Percentiles rank a stretch among this genome's conserved stretches.
Evolutionary conservation across 1,284 basidiomycete genomes (phyloP).

Genomic region (Ustilago curta): DNA sequence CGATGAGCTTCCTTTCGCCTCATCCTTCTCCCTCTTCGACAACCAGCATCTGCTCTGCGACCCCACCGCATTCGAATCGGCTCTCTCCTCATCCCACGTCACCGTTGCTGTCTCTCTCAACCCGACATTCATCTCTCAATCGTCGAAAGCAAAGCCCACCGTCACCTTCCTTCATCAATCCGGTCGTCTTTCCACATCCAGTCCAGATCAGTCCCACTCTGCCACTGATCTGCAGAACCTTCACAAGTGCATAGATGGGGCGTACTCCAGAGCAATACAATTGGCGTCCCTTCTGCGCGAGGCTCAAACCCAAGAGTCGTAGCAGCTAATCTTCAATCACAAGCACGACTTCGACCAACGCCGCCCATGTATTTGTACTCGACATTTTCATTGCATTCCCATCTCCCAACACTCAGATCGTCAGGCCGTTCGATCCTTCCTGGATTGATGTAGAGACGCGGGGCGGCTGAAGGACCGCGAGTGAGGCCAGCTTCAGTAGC

Average conservation of each 20-base stretch:
- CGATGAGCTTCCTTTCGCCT: slow-evolving; percentile 74
- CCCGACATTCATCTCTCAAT: slow-evolving; percentile 7
- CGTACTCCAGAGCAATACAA: slow-evolving; percentile 22
- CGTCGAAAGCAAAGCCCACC: slow-evolving; percentile 15
- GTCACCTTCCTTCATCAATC: slow-evolving; percentile 41
- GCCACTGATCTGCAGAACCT: slow-evolving; percentile 37
- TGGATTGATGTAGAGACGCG: neutral
- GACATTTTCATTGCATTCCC: slow-evolving; percentile 12
- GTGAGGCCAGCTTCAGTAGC: slow-evolving; percentile 46
- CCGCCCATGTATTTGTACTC: slow-evolving; percentile 39
- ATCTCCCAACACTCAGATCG: neutral
- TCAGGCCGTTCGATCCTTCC: neutral
- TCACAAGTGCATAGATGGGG: slow-evolving; percentile 35
- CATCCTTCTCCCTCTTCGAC: slow-evolving; percentile 83
- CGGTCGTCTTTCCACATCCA: slow-evolving; percentile 27
- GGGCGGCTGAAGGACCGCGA: too few species aligned
- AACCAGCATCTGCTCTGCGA: slow-evolving; percentile 81
- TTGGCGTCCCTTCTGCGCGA: slow-evolving; percentile 19
- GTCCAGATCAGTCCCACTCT: neutral
- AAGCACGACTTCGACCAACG: slow-evolving; percentile 1
- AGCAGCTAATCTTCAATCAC: neutral
- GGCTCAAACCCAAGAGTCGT: slow-evolving; percentile 17
- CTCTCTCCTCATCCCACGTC: slow-evolving; percentile 73
- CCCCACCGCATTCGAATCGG: slow-evolving; percentile 89
- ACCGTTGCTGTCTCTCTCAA: slow-evolving; percentile 46